Evolutionary conservation across 164 flowering plant genomes (phyloP), one percentile per base, ranked within the genome.

Genomic region (Stephania japonica): DNA sequence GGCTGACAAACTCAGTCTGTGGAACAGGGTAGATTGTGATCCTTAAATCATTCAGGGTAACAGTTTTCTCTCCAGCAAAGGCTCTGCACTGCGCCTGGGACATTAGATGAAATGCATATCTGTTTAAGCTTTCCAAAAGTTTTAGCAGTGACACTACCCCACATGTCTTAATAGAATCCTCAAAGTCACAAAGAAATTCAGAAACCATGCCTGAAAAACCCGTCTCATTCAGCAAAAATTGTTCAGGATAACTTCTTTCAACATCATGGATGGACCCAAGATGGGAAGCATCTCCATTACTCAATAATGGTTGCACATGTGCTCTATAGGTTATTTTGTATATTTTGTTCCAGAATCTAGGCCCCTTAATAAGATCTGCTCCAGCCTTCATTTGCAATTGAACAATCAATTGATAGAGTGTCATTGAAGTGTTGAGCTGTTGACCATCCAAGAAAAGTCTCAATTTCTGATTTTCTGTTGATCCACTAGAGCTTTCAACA

Each of bases 341-440:
- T 59, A 82, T 82, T 78, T 81, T 83, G 78, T 75, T 83, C 98
- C 97, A 95, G 56, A 89, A 74, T 43, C 80, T 85, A 63, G 81
- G 69, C 44, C 79, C 75, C 16, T 76, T 69, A 69, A 73, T 53
- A 63, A 79, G 24, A 42, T 85, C 91, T 73, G 80, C 16, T 43
- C 80, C 90, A 23, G 72, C 74, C 73, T 77, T 86, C 70, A 82
- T 42, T 67, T 84, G 82, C 53, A 82, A 83, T 59, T 79, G 83
- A 38, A 93, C 82, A 77, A 95, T 80, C 59, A 88, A 88, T 79
- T 96, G 99, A 80, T 89, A 96, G 21, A 96, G 75, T 6, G 92
- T 85, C 74, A 83, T 68, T 62, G 81, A 68, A 6, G 67, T 79
- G 47, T 90, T 86, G 66, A 93, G 74, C 70, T 80, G 78, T 73